phyloP scores from a whole-genome alignment of 345 rosid species.

The Corymbia maculata region DNA sequence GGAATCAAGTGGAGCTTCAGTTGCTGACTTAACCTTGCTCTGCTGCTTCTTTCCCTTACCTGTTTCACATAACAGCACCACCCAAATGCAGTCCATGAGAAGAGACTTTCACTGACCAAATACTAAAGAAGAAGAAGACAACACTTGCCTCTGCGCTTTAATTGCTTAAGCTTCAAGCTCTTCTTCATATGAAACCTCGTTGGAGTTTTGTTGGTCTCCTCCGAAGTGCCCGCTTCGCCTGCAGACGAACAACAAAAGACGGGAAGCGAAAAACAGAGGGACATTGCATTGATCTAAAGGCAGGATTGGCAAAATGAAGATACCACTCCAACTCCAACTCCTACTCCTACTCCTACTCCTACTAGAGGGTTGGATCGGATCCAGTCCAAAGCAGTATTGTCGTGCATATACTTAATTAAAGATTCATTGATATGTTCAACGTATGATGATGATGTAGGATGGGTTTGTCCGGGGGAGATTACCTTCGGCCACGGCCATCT shows the following conservation, averaged over 20 bases:
- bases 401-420: neutral
- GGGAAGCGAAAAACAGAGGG: neutral
- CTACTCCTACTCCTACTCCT: neutral
- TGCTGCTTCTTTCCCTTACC: slow-evolving; percentile 17
- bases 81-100: neutral
- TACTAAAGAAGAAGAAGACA: no score
- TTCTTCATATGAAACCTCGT: slow-evolving; percentile 30
- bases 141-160: slow-evolving; percentile 29
- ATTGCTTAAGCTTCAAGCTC: slow-evolving; percentile 35
- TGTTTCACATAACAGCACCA: neutral
- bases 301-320: neutral
- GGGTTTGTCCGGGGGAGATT: neutral
- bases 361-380: neutral
- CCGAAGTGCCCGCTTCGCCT: slow-evolving; percentile 12
- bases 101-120: neutral
- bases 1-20: slow-evolving; percentile 18
- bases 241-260: neutral
- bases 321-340: neutral
- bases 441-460: neutral
- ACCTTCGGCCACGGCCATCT: slow-evolving; percentile 62
- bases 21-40: slow-evolving; percentile 11
- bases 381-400: neutral
- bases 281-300: neutral
- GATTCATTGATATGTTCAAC: neutral
- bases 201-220: slow-evolving; percentile 14